These are phyloP conservation scores for Saussurea involucrata DNA, from an alignment of 129 eudicot genomes.

Conservation along the genomic window DNA sequence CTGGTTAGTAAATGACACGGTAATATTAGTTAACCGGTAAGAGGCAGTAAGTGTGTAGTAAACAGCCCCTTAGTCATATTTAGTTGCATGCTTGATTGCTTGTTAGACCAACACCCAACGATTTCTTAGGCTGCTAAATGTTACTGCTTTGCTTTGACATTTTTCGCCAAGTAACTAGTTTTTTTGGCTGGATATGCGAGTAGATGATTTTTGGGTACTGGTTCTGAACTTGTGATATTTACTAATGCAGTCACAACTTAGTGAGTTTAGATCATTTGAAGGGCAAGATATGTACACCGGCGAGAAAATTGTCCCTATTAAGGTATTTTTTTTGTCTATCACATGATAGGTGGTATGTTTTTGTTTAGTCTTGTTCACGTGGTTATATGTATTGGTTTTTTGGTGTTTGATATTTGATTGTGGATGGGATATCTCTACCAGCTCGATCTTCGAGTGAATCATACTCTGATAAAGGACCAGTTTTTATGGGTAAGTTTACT, in stretches of 20 bases:
- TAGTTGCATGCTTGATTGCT: neutral
- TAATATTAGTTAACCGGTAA: neutral
- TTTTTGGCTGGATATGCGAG: neutral
- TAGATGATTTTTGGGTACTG: neutral
- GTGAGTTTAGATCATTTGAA: constrained; percentile 81
- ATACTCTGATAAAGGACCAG: constrained; percentile 86
- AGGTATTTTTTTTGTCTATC: constrained; percentile 50
- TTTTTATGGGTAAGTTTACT: constrained; percentile 76
- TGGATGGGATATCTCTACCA: constrained; percentile 29
- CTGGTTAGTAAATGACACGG: neutral
- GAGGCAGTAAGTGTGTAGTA: neutral
- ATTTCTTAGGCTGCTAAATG: neutral
- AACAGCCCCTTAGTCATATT: neutral
- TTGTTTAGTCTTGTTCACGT: neutral
- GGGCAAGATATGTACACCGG: constrained; percentile 98
- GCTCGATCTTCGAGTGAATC: constrained; percentile 95
- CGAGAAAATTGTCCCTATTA: constrained; percentile 90
- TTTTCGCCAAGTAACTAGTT: neutral
- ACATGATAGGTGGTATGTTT: constrained; percentile 2
- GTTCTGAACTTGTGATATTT: constrained; percentile 2
- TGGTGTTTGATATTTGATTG: neutral
- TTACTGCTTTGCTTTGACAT: neutral
- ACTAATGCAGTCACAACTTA: constrained; percentile 70
- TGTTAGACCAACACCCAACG: neutral
- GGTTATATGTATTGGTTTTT: neutral